A percentile compares a stretch with the other conserved stretches of the same genome.
Evolutionary conservation across 1,284 basidiomycete genomes (phyloP).

Genomic region (Irpex sp.): DNA sequence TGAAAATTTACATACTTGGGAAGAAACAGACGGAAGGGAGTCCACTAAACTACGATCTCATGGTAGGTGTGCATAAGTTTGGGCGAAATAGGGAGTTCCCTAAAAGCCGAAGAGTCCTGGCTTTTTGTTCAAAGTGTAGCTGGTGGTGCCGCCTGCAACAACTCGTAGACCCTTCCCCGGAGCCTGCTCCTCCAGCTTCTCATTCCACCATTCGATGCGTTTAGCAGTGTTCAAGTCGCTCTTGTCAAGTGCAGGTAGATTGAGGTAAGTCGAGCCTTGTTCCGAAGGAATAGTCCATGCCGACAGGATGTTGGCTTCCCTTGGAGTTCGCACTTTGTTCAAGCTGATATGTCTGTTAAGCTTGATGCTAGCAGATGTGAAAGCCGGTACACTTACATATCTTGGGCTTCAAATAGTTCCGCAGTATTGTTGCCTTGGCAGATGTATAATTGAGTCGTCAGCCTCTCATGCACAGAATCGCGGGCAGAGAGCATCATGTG

Average conservation of each 20-base stretch:
- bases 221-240: slow-evolving; percentile 12
- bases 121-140: slow-evolving; percentile 9
- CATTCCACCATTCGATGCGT: slow-evolving; percentile 21
- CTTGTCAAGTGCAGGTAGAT: slow-evolving; percentile 16
- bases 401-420: neutral
- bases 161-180: slow-evolving; percentile 15
- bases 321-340: slow-evolving; percentile 14
- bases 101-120: slow-evolving; percentile 3
- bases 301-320: slow-evolving; percentile 17
- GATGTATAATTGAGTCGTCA: slow-evolving; percentile 26
- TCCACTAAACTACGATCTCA: neutral
- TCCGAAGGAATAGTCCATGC: slow-evolving; percentile 16
- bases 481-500: slow-evolving; percentile 17
- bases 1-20: neutral
- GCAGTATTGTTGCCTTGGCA: slow-evolving; percentile 19
- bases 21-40: neutral
- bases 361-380: neutral
- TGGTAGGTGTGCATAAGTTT: neutral
- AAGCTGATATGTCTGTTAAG: slow-evolving; percentile 8
- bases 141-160: slow-evolving; percentile 12
- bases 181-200: slow-evolving; percentile 12
- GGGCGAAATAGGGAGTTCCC: neutral
- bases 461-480: slow-evolving; percentile 8
- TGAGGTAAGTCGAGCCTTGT: slow-evolving; percentile 10
- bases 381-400: neutral